These are phyloP conservation scores for Trifolium fragiferum DNA, from an alignment of 306 rosid species.

Conservation along the genomic window DNA sequence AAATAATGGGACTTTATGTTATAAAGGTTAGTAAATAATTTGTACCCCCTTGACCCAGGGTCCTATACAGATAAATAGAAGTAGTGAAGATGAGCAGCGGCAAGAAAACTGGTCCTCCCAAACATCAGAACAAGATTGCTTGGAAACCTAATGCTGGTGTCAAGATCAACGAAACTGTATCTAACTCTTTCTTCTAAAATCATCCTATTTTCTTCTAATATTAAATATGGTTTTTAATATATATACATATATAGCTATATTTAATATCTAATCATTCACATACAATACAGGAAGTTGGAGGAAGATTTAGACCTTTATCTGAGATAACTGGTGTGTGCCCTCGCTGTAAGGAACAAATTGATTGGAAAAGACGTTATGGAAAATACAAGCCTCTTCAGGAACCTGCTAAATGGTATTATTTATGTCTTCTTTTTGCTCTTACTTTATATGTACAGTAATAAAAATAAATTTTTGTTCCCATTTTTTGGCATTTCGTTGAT, in stretches of 20 bases:
- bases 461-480: neutral
- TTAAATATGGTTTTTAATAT: neutral
- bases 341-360: conserved; percentile 89
- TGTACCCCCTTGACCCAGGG: conserved; percentile 19
- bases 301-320: conserved; percentile 75
- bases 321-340: conserved; percentile 85
- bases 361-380: conserved; percentile 92
- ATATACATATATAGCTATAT: neutral
- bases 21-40: neutral
- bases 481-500: neutral
- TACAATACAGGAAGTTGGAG: conserved; percentile 75
- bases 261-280: neutral
- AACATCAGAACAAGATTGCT: conserved; percentile 80
- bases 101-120: conserved; percentile 54
- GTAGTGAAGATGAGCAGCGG: conserved; percentile 52
- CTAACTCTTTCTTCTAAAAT: neutral
- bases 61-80: neutral
- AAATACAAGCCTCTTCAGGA: conserved; percentile 82
- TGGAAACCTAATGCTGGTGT: conserved; percentile 89
- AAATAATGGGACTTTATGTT: neutral
- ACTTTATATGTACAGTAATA: neutral
- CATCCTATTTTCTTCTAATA: neutral
- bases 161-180: conserved; percentile 87
- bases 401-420: conserved; percentile 76
- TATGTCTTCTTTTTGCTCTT: too few species aligned